These are phyloP conservation scores for Teratosphaeria gauchensis DNA, from an alignment of 2,329 filamentous ascomycete genomes.

Conservation along the genomic window DNA sequence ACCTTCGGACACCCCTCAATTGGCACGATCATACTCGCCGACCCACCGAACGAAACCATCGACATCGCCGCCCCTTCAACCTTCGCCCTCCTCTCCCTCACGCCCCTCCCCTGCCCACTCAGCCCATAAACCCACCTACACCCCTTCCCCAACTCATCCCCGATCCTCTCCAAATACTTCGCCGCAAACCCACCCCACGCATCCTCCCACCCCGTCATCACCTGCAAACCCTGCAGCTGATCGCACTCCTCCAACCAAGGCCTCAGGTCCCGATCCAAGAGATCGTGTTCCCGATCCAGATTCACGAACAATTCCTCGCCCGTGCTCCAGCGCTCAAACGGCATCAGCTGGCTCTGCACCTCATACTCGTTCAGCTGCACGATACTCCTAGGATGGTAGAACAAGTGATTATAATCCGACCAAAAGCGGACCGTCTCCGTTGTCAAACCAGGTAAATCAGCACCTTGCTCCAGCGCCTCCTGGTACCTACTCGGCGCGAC, in stretches of 20 bases:
- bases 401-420: constrained; percentile 93
- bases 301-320: constrained; percentile 62
- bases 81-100: constrained; percentile 34
- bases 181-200: constrained; percentile 41
- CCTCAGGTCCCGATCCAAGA: constrained; percentile 82
- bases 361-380: constrained; percentile 83
- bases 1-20: constrained; percentile 52
- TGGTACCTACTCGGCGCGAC: constrained; percentile 70
- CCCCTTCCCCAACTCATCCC: constrained; percentile 86
- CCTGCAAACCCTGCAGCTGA: constrained; percentile 76
- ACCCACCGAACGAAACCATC: constrained; percentile 56
- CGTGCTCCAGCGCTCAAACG: constrained; percentile 66
- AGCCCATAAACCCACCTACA: constrained; percentile 81
- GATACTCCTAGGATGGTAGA: constrained; percentile 79
- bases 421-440: constrained; percentile 76
- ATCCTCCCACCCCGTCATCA: constrained; percentile 44
- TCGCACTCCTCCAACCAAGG: constrained; percentile 90
- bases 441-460: constrained; percentile 53
- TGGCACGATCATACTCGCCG: constrained; percentile 70
- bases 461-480: constrained; percentile 63
- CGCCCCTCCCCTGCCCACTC: constrained; percentile 29
- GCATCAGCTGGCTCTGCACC: constrained; percentile 66
- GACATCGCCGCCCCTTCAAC: constrained; percentile 67
- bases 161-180: constrained; percentile 51
- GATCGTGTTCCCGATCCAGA: constrained; percentile 58